These are phyloP conservation scores for Komagataella phaffii DNA, from an alignment of 805 yeast genomes.

Conservation along the genomic window DNA sequence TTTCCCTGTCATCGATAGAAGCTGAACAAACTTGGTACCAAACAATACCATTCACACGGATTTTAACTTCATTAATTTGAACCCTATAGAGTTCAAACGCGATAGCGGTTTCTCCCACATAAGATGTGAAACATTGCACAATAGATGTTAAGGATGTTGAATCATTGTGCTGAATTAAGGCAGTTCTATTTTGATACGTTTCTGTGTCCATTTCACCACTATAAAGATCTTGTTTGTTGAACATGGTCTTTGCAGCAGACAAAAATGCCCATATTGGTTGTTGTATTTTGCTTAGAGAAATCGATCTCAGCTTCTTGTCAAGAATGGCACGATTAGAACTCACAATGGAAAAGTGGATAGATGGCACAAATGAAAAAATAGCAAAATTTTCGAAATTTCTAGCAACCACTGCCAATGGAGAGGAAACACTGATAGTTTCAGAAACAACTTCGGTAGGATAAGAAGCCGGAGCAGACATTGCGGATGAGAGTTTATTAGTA, in stretches of 20 bases:
- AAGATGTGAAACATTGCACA: constrained; percentile 27
- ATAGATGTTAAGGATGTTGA: constrained; percentile 11
- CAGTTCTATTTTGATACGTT: constrained; percentile 3
- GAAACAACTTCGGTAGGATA: not conserved
- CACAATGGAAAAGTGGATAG: constrained; percentile 2
- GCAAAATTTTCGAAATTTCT: constrained; percentile 25
- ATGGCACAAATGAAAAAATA: constrained; percentile 15
- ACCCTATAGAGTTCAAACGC: constrained; percentile 36
- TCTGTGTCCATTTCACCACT: constrained; percentile 20
- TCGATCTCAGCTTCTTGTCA: constrained; percentile 8
- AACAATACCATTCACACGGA: constrained; percentile 48
- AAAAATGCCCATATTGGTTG: constrained; percentile 45
- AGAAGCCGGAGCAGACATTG: not conserved
- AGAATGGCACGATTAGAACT: constrained; percentile 1
- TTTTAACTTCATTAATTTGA: constrained; percentile 25
- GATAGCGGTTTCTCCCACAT: constrained; percentile 37
- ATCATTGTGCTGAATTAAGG: constrained; percentile 7
- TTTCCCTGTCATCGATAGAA: constrained; percentile 28
- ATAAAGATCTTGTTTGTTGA: constrained; percentile 27
- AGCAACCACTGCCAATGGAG: constrained; percentile 21
- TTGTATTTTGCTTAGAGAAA: constrained; percentile 9
- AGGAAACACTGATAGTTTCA: constrained; percentile 14
- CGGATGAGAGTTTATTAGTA: not conserved
- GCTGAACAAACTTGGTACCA: constrained; percentile 58
- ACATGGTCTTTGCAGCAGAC: constrained; percentile 37